phyloP scores from a whole-genome alignment of 2,329 filamentous ascomycete genomes.

The Acrocalymma vagum region DNA sequence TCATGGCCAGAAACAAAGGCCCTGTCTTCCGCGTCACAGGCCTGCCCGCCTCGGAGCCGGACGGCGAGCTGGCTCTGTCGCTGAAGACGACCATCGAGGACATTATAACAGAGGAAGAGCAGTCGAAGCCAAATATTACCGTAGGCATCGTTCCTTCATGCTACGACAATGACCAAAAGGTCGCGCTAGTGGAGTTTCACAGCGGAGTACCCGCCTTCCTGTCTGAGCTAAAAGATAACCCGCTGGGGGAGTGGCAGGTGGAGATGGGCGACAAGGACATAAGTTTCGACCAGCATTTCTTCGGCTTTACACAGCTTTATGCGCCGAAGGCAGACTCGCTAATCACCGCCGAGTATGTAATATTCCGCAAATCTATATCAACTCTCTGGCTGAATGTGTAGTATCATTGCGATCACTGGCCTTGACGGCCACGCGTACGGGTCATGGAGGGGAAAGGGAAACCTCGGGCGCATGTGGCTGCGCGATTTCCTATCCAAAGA shows the following conservation, averaged over 20 bases:
- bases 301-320: constrained; percentile 37
- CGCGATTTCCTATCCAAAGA: constrained; percentile 16
- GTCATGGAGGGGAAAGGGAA: constrained; percentile 8
- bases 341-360: constrained; percentile 12
- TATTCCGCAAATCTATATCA: not conserved
- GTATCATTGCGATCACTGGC: constrained; percentile 14
- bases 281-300: constrained; percentile 31
- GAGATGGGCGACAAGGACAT: constrained; percentile 15
- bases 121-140: constrained; percentile 4
- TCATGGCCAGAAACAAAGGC: constrained; percentile 9
- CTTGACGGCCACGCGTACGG: constrained; percentile 14
- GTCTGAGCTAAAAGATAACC: constrained; percentile 7
- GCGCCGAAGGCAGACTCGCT: constrained; percentile 8
- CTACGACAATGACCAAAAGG: constrained; percentile 11
- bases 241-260: constrained; percentile 10
- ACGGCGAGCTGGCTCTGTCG: constrained; percentile 10
- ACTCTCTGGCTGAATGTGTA: too few relatives aligned
- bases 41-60: constrained; percentile 14
- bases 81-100: constrained; percentile 15
- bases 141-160: constrained; percentile 14
- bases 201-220: constrained; percentile 10
- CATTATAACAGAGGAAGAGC: constrained; percentile 8
- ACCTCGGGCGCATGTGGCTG: constrained; percentile 9
- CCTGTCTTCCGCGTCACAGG: constrained; percentile 19
- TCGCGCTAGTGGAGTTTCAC: constrained; percentile 16